A percentile compares a stretch with the other conserved stretches of the same genome.
These are phyloP conservation scores for Kitagawia praeruptora DNA, from an alignment of 129 eudicot species.

Conservation along the genomic window DNA sequence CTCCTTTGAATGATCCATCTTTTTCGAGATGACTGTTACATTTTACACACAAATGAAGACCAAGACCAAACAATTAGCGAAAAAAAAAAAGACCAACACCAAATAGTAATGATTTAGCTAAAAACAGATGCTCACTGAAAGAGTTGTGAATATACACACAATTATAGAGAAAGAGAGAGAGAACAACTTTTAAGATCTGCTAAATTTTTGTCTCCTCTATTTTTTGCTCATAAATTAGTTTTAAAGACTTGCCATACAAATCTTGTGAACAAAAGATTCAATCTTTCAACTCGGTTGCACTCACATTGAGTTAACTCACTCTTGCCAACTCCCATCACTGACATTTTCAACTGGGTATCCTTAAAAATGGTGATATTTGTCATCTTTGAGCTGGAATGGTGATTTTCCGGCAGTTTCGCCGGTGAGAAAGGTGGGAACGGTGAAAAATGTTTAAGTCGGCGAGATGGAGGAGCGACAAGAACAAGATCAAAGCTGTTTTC, in stretches of 20 bases:
- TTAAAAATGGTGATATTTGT: slow-evolving; percentile 10
- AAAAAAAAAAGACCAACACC: too few relatives aligned
- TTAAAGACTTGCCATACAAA: slow-evolving; percentile 17
- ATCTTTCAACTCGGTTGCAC: slow-evolving; percentile 6
- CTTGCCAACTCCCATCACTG: slow-evolving; percentile 7
- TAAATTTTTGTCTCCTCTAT: slow-evolving; percentile 6
- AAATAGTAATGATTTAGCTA: too few relatives aligned
- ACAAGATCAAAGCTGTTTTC: slow-evolving; percentile 38
- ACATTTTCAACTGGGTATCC: slow-evolving; percentile 14
- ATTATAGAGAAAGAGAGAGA: background rate
- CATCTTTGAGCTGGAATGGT: slow-evolving; percentile 14
- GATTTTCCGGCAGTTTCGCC: slow-evolving; percentile 33
- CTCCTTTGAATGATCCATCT: background rate
- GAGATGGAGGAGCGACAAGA: slow-evolving; percentile 90
- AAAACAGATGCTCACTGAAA: too few relatives aligned
- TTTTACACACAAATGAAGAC: background rate
- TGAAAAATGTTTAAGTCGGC: slow-evolving; percentile 75
- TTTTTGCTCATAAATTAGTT: slow-evolving; percentile 30
- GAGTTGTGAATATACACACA: too few relatives aligned
- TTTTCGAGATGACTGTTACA: background rate
- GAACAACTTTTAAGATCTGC: slow-evolving; percentile 7
- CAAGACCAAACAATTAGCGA: too few relatives aligned
- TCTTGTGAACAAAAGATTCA: slow-evolving; percentile 4
- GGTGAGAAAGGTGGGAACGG: slow-evolving; percentile 28
- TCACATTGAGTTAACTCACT: slow-evolving; percentile 19